These are phyloP conservation scores for Reticulascus tulasneorum DNA, from an alignment of 2,329 filamentous ascomycete species.

Conservation along the genomic window DNA sequence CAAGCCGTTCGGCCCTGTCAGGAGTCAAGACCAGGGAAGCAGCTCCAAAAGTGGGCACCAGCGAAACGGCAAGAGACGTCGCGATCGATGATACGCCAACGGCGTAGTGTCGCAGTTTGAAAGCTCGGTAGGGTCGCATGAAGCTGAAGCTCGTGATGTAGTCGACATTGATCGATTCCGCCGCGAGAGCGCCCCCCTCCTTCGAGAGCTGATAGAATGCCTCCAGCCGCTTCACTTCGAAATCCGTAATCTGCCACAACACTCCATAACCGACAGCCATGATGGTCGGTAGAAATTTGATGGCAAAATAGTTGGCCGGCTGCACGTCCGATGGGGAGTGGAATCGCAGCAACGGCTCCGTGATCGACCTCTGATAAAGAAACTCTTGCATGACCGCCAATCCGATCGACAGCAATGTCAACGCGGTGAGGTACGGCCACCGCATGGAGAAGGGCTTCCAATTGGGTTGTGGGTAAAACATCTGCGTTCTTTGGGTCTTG, in stretches of 20 bases:
- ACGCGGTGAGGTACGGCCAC: constrained; percentile 52
- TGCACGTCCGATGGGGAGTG: constrained; percentile 44
- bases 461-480: constrained; percentile 60
- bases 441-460: constrained; percentile 66
- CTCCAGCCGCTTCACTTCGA: constrained; percentile 63
- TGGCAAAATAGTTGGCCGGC: constrained; percentile 51
- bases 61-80: constrained; percentile 61
- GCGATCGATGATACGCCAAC: constrained; percentile 64
- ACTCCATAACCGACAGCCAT: constrained; percentile 60
- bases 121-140: constrained; percentile 58
- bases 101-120: constrained; percentile 62
- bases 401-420: constrained; percentile 50
- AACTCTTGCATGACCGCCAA: constrained; percentile 52
- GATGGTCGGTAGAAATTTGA: constrained; percentile 62
- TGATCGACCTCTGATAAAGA: constrained; percentile 46
- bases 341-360: constrained; percentile 46
- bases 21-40: constrained; percentile 58
- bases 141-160: constrained; percentile 68
- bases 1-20: constrained; percentile 38
- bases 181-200: constrained; percentile 55
- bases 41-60: constrained; percentile 66
- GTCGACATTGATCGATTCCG: constrained; percentile 68
- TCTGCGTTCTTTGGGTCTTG: constrained; percentile 37
- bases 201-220: constrained; percentile 64
- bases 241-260: constrained; percentile 63